Conservation (phyloP, 2,329 filamentous ascomycete species). For the Diaporthe aspalathi region DNA sequence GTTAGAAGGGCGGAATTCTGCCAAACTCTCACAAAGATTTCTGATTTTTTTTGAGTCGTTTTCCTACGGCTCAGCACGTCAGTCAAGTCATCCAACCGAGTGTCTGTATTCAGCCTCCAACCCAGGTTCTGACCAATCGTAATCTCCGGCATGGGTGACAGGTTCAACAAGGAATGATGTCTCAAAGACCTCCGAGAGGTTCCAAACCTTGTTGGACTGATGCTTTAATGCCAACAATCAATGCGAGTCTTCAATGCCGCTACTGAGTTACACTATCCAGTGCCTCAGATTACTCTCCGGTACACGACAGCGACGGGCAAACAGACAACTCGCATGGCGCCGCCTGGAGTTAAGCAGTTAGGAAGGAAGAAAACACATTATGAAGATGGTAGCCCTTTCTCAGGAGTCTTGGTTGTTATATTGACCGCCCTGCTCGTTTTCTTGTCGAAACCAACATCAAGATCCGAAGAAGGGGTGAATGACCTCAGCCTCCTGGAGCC, state of each 20-base stretch:
- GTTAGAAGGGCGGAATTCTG: too few relatives aligned
- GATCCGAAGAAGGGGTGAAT: neutral
- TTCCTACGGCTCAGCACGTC: too few relatives aligned
- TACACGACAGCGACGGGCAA: neutral
- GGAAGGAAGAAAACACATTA: neutral
- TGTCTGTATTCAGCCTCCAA: too few relatives aligned
- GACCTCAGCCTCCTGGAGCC: neutral
- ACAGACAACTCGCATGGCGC: neutral
- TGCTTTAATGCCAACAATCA: neutral
- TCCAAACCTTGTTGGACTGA: too few relatives aligned
- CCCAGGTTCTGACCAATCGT: too few relatives aligned
- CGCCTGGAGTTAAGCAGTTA: neutral
- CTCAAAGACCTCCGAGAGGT: too few relatives aligned
- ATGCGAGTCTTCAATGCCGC: too few relatives aligned
- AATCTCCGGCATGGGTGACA: too few relatives aligned
- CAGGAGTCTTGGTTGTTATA: neutral
- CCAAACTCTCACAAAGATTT: too few relatives aligned
- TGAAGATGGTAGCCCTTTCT: neutral
- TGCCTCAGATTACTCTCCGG: neutral
- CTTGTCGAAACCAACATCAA: neutral
- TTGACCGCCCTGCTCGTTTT: neutral
- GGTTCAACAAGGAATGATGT: too few relatives aligned
- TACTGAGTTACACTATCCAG: neutral
- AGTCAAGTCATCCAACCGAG: too few relatives aligned
- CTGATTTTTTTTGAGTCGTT: too few relatives aligned